Percentiles rank a stretch among this genome's conserved stretches.
phyloP scores from a whole-genome alignment of 176 grass and related monocot species.

The Aegilops sharonensis region DNA sequence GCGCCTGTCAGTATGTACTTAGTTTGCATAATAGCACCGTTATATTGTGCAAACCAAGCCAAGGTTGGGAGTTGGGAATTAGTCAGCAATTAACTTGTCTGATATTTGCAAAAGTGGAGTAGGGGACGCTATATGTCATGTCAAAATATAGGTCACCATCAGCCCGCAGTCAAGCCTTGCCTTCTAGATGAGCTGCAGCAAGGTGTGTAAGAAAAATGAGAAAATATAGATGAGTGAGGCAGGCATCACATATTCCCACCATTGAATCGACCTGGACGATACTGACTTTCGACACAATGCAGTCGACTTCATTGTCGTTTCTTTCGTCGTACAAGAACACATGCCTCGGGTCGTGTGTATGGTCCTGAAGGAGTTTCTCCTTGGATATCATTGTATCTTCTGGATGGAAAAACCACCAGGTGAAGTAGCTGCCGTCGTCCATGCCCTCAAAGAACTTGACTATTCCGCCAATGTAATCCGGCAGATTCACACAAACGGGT shows the following conservation, averaged over 20 bases:
- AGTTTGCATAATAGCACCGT: background rate
- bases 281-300: conserved; percentile 54
- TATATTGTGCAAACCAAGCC: background rate
- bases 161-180: conserved; percentile 30
- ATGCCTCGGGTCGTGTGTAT: conserved; percentile 44
- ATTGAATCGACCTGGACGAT: conserved; percentile 52
- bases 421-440: conserved; percentile 40
- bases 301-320: conserved; percentile 72
- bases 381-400: background rate
- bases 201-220: background rate
- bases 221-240: background rate
- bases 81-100: conserved; percentile 26
- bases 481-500: too few relatives aligned
- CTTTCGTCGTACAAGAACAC: conserved; percentile 79
- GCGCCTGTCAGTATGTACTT: too few relatives aligned
- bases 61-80: background rate
- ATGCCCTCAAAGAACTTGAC: conserved; percentile 47
- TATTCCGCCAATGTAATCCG: too few relatives aligned
- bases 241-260: conserved; percentile 21
- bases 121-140: conserved; percentile 70
- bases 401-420: background rate
- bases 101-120: conserved; percentile 69
- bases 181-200: conserved; percentile 40
- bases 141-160: conserved; percentile 62
- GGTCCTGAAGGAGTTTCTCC: conserved; percentile 17